phyloP scores from a whole-genome alignment of 2,329 filamentous ascomycete species.

The Colletotrichum sp. region DNA sequence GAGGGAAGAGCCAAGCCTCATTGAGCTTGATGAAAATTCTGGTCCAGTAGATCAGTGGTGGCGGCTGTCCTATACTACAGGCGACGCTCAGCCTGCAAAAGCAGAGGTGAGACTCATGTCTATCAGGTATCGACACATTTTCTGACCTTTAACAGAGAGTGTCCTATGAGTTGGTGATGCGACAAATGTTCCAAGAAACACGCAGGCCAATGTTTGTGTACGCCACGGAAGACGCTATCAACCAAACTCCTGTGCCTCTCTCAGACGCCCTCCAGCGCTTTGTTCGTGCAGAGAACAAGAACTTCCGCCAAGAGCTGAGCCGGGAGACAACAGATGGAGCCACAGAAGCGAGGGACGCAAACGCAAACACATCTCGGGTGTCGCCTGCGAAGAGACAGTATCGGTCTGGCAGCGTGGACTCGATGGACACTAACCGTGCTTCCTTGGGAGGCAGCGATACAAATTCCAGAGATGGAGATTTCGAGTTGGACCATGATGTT shows the following conservation, averaged over 20 bases:
- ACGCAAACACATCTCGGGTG: constrained; percentile 18
- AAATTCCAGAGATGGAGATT: constrained; percentile 19
- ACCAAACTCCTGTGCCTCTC: constrained; percentile 37
- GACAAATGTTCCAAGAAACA: constrained; percentile 52
- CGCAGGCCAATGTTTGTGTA: constrained; percentile 57
- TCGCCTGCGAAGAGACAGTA: constrained; percentile 53
- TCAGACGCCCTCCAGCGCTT: constrained; percentile 49
- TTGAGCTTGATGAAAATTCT: constrained; percentile 42
- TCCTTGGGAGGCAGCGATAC: constrained; percentile 39
- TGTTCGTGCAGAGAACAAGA: constrained; percentile 55
- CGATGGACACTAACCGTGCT: constrained; percentile 51
- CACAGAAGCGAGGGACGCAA: not conserved
- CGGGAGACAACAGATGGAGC: constrained; percentile 36
- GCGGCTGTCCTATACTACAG: constrained; percentile 50
- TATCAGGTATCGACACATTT: not conserved
- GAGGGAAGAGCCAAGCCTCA: constrained; percentile 43
- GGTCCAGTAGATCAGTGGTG: constrained; percentile 58
- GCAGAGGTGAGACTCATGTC: constrained; percentile 48
- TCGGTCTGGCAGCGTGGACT: constrained; percentile 49
- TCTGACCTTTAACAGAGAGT: constrained; percentile 46
- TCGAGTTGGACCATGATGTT: constrained; percentile 15
- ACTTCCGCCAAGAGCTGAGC: constrained; percentile 55
- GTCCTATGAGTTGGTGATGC: constrained; percentile 47
- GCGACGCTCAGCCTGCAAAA: constrained; percentile 46
- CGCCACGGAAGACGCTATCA: constrained; percentile 55